Conservation (phyloP, 768 basidiomycete genomes). For the Hypholoma sublateritium region DNA sequence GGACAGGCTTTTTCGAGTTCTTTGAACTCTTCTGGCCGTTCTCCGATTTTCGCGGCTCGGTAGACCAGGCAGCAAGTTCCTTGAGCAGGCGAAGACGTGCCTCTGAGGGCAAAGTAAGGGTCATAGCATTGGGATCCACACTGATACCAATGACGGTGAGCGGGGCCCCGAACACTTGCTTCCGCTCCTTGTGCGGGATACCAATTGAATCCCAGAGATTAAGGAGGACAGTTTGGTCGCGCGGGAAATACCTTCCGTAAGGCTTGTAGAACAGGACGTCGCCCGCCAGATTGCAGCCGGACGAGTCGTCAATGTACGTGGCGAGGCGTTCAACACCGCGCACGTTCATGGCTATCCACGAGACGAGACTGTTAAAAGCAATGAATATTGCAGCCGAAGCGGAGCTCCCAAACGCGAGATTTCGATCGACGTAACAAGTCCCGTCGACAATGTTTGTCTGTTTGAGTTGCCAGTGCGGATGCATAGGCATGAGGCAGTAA, state of each 20-base stretch:
- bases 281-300: not conserved
- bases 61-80: not conserved
- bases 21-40: not conserved
- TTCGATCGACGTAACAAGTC: constrained; percentile 18
- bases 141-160: constrained; percentile 39
- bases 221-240: constrained; percentile 32
- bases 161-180: constrained; percentile 33
- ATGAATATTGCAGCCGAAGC: constrained; percentile 24
- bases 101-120: constrained; percentile 15
- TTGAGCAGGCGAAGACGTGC: not conserved
- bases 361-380: constrained; percentile 29
- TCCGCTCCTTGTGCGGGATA: constrained; percentile 35
- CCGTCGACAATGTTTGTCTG: constrained; percentile 31
- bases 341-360: constrained; percentile 33
- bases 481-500: constrained; percentile 33
- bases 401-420: constrained; percentile 24
- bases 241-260: constrained; percentile 26
- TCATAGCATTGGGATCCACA: constrained; percentile 33
- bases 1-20: not conserved
- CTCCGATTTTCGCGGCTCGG: not conserved
- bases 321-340: not conserved
- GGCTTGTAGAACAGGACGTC: constrained; percentile 21
- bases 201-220: constrained; percentile 38
- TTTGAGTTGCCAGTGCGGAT: constrained; percentile 40
- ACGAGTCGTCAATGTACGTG: not conserved